These are phyloP conservation scores for Dryas octopetala DNA, from an alignment of 306 rosid species.

Conservation along the genomic window DNA sequence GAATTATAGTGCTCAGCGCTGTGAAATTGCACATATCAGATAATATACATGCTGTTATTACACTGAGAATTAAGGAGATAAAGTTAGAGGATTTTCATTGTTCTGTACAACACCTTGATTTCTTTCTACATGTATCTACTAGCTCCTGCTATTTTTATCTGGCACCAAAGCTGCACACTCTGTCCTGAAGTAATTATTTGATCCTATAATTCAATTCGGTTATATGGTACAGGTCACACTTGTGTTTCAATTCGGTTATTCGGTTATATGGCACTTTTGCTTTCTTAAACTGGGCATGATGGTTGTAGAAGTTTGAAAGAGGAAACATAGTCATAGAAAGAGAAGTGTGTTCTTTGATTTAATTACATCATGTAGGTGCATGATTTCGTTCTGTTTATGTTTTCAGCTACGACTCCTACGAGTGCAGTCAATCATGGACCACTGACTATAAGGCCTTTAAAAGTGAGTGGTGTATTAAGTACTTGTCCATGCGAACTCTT, in stretches of 20 bases:
- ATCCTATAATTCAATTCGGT: neutral
- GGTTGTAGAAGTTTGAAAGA: neutral
- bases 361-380: neutral
- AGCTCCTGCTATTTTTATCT: neutral
- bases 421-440: slow-evolving; percentile 24
- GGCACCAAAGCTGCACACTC: neutral
- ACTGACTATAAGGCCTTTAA: slow-evolving; percentile 32
- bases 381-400: slow-evolving; percentile 16
- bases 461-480: slow-evolving; percentile 36
- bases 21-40: neutral
- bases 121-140: neutral
- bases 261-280: neutral
- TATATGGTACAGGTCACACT: neutral
- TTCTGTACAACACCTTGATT: neutral
- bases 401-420: slow-evolving; percentile 46
- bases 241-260: neutral
- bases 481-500: slow-evolving; percentile 15
- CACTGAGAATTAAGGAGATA: neutral
- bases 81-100: neutral
- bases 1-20: neutral
- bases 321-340: neutral
- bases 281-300: neutral
- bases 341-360: neutral
- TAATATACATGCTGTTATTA: neutral
- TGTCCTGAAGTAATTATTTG: neutral